Conservation (phyloP, 441 rosid species). For the Erodium chrysanthum region DNA sequence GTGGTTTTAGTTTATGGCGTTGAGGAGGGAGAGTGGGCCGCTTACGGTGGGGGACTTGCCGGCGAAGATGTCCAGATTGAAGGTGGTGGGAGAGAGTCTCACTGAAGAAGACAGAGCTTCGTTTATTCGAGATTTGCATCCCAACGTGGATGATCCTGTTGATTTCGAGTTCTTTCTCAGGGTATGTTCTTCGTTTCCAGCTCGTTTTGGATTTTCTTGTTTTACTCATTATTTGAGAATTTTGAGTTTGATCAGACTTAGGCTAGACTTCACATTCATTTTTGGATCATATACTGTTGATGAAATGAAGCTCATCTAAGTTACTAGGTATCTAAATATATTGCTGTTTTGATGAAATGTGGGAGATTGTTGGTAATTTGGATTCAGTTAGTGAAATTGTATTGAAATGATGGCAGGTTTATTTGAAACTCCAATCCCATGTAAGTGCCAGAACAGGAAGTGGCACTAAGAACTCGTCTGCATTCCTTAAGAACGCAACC, state of each 20-base stretch:
- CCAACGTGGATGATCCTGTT: constrained; percentile 44
- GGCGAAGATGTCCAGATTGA: constrained; percentile 70
- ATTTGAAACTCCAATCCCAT: constrained; percentile 58
- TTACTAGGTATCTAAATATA: neutral
- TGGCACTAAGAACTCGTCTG: constrained; percentile 53
- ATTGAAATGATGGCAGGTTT: constrained; percentile 40
- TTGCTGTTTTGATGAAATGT: neutral
- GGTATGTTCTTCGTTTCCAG: constrained; percentile 34
- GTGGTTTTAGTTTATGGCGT: constrained; percentile 64
- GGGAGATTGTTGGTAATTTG: neutral
- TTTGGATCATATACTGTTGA: neutral
- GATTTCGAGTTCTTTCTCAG: constrained; percentile 86
- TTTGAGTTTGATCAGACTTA: neutral
- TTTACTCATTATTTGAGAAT: neutral
- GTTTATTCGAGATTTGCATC: constrained; percentile 33
- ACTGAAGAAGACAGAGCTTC: constrained; percentile 61
- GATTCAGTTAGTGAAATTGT: neutral
- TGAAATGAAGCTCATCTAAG: neutral
- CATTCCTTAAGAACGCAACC: constrained; percentile 73
- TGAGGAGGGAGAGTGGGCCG: constrained; percentile 89
- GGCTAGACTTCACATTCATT: neutral
- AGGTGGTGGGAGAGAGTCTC: constrained; percentile 39
- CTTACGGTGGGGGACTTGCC: constrained; percentile 71
- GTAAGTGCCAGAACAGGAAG: constrained; percentile 57
- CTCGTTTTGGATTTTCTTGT: neutral